These are phyloP conservation scores for Gaeumannomyces sp. DNA, from an alignment of 2,329 filamentous ascomycete genomes.

Conservation along the genomic window DNA sequence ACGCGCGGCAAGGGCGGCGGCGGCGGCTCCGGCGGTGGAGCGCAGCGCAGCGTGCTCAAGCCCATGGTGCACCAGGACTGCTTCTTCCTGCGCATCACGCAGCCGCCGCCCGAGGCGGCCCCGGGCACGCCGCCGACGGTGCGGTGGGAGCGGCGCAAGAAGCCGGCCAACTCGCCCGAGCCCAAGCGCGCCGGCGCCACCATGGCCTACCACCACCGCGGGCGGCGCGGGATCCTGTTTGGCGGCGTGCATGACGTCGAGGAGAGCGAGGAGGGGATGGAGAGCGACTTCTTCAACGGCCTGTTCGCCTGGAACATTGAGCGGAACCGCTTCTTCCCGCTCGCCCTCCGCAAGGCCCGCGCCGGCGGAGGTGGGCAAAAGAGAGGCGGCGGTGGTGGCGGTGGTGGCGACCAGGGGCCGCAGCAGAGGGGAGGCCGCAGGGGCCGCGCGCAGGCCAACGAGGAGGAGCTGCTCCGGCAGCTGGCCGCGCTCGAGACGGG, in stretches of 20 bases:
- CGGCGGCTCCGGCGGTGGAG: conserved; percentile 20
- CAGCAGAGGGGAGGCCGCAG: conserved; percentile 49
- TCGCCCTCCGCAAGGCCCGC: conserved; percentile 69
- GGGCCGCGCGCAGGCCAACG: conserved; percentile 79
- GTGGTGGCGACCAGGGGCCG: conserved; percentile 34
- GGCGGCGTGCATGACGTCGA: conserved; percentile 93
- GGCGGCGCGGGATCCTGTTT: conserved; percentile 72
- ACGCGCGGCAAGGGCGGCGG: conserved; percentile 57
- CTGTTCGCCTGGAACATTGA: conserved; percentile 93
- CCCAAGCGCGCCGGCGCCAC: conserved; percentile 82
- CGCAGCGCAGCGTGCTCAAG: conserved; percentile 67
- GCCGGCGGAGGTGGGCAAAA: conserved; percentile 30
- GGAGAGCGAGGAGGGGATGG: conserved; percentile 87
- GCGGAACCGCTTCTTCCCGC: conserved; percentile 87
- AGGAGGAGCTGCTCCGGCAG: conserved; percentile 83
- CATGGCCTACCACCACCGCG: conserved; percentile 87
- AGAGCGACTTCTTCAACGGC: conserved; percentile 94
- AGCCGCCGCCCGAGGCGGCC: conserved; percentile 61
- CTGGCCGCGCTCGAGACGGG: conserved; percentile 79
- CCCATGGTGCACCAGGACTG: conserved; percentile 92
- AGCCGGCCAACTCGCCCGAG: conserved; percentile 79
- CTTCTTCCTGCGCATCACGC: conserved; percentile 80
- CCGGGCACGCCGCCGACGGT: conserved; percentile 63
- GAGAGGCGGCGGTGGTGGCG: conserved; percentile 9
- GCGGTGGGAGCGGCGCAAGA: conserved; percentile 90